phyloP scores from a whole-genome alignment of 148 eudicot species.

The Vaccinium corymbosum region DNA sequence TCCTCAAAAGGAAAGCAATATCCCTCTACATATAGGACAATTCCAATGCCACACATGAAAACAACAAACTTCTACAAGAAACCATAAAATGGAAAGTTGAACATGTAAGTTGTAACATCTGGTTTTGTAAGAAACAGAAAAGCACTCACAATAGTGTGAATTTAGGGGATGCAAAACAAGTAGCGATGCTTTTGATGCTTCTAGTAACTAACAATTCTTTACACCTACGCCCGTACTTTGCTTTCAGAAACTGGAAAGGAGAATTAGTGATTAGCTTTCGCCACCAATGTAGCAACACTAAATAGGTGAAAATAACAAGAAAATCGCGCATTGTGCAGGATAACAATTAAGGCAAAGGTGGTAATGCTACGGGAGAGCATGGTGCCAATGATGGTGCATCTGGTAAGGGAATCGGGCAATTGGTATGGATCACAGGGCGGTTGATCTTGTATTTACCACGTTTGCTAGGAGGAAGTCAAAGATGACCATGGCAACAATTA shows the following conservation, averaged over 20 bases:
- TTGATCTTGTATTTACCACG: background rate
- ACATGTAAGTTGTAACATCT: background rate
- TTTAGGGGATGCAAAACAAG: background rate
- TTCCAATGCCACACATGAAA: background rate
- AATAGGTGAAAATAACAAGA: background rate
- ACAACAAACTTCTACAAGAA: background rate
- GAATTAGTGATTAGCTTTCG: background rate
- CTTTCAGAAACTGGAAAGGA: background rate
- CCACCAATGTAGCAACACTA: background rate
- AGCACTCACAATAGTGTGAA: background rate
- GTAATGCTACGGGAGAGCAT: background rate
- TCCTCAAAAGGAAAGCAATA: background rate
- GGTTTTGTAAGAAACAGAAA: background rate
- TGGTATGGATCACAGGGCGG: background rate
- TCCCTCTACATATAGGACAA: background rate
- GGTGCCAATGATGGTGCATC: background rate
- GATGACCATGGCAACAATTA: background rate
- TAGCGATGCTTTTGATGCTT: background rate
- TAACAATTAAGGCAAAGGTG: background rate
- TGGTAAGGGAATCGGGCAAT: background rate
- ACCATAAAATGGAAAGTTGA: background rate
- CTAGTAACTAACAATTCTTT: conserved; percentile 3
- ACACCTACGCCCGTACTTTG: background rate
- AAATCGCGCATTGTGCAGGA: background rate
- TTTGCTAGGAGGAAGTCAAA: background rate